phyloP scores from a whole-genome alignment of 148 eudicot species.

The Polygonum maritimum region DNA sequence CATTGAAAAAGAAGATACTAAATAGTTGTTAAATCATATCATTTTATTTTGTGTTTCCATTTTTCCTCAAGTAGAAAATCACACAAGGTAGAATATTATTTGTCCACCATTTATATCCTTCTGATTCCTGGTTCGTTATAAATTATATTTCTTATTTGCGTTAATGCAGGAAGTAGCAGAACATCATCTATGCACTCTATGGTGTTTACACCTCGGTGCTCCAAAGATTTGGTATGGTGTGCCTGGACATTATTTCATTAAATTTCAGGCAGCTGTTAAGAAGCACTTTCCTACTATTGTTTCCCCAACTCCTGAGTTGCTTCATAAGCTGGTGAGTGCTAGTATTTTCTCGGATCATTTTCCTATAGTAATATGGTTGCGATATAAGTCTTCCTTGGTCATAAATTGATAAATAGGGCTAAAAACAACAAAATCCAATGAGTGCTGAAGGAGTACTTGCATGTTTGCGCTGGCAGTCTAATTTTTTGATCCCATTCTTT shows the following conservation, averaged over 20 bases:
- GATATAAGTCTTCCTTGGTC: not conserved
- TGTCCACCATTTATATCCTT: not conserved
- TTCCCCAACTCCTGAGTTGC: constrained; percentile 28
- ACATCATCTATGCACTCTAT: constrained; percentile 59
- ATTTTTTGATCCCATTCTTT: too few relatives aligned
- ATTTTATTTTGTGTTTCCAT: not conserved
- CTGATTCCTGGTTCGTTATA: not conserved
- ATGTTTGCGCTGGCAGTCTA: too few relatives aligned
- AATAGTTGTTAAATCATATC: not conserved
- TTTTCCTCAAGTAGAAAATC: not conserved
- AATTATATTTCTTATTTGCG: not conserved
- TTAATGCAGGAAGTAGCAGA: constrained; percentile 47
- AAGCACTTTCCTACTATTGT: constrained; percentile 31
- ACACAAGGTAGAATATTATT: not conserved
- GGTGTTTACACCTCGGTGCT: constrained; percentile 51
- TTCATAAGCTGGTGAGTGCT: constrained; percentile 38
- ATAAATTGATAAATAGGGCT: not conserved
- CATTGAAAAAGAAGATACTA: not conserved
- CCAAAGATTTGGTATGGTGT: constrained; percentile 73
- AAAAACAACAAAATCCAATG: not conserved
- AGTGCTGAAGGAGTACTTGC: not conserved
- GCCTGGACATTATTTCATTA: constrained; percentile 37
- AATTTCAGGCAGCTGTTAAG: constrained; percentile 44
- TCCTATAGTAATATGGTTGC: not conserved
- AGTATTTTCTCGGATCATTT: not conserved